Conservation (phyloP, 768 basidiomycete species). For the Kwoniella sp. region DNA sequence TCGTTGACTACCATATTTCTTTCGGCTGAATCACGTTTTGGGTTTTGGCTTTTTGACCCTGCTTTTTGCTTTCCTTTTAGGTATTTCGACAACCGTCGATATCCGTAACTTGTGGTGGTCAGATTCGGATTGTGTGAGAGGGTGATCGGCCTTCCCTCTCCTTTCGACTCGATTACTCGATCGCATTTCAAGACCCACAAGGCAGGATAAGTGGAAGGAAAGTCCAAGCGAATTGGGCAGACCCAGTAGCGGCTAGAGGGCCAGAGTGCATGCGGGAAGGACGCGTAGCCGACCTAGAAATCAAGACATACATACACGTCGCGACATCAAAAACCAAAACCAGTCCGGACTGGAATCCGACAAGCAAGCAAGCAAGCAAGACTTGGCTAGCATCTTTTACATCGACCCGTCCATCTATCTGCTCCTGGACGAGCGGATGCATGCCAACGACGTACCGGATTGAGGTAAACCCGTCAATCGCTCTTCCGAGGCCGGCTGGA, state of each 20-base stretch:
- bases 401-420: background rate
- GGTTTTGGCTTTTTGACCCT: background rate
- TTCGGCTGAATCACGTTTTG: too few relatives aligned
- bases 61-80: background rate
- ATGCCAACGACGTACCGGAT: background rate
- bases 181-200: background rate
- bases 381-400: background rate
- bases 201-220: background rate
- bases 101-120: too few relatives aligned
- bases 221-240: background rate
- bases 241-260: too few relatives aligned
- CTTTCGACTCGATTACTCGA: background rate
- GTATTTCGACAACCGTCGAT: background rate
- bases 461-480: background rate
- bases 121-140: too few relatives aligned
- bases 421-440: background rate
- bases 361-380: background rate
- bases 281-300: constrained; percentile 31
- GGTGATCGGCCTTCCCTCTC: background rate
- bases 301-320: constrained; percentile 47
- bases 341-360: constrained; percentile 8
- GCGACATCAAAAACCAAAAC: constrained; percentile 46
- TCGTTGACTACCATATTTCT: too few relatives aligned
- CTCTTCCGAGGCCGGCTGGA: background rate
- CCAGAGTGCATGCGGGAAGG: too few relatives aligned